Evolutionary conservation across 2,329 filamentous ascomycete species (phyloP), one percentile per base, ranked within the genome.

Genomic region (Monilinia fructigena): DNA sequence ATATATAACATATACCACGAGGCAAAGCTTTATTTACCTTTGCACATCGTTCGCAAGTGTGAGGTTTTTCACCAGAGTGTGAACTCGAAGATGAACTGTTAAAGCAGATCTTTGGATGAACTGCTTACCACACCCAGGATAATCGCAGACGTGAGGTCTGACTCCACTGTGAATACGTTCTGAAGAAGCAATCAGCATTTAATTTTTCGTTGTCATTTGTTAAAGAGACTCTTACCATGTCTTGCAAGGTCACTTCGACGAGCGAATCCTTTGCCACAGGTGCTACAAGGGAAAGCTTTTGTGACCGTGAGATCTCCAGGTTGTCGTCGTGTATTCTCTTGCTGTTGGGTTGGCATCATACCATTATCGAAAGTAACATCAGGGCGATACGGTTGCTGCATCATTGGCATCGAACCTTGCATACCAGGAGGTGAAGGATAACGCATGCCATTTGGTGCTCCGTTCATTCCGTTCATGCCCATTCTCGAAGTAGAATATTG

Each of bases 21-120:
- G 53, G 10, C 3, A 11, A 14, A 18, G 11, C 55, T 70, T 82
- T 82, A 97, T 70, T 82, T 82, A 97, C 93, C 89, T 98, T 98
- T 77, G 92, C 92, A 78, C 95, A 98, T 70, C 91, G 88, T 79
- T 97, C 95, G 77, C 95, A 99, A 87, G 95, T 94, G 75, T 99
- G 95, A 61, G 95, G 95, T 80, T 99, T 99, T 81, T 98, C 95
- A 71, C 95, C 95, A 2, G 95, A 2, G 95, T 98, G 78, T 99
- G 95, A 26, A 97, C 93, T 73, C 95, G 90, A 75, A 91, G 89
- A 78, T 98, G 95, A 10, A 99, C 95, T 0, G 95, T 99, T 77
- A 99, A 81, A 28, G 95, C 95, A 38, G 93, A 97, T 66, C 95
- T 86, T 78, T 99, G 95, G 73, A 99, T 99, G 77, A 99, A 99